A percentile compares a stretch with the other conserved stretches of the same genome.
Conservation (phyloP, 345 rosid species). For the Eutrema heterophyllum region DNA sequence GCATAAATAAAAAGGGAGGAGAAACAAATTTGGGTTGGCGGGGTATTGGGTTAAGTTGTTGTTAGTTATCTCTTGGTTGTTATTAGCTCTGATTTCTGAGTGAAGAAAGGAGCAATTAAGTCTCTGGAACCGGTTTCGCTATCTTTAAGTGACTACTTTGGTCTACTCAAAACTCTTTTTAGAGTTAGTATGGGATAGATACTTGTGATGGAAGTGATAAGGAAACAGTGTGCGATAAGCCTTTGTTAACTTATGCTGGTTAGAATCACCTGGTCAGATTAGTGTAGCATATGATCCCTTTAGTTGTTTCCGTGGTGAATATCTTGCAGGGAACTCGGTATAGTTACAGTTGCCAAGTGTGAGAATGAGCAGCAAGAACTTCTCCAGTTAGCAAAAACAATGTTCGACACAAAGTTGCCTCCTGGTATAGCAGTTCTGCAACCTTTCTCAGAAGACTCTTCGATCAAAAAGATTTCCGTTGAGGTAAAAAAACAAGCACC, state of each 20-base stretch:
- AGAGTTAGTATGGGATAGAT: background rate
- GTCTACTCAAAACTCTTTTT: background rate
- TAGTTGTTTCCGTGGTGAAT: conserved; percentile 6
- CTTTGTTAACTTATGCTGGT: background rate
- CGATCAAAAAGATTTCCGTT: conserved; percentile 69
- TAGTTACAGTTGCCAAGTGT: conserved; percentile 53
- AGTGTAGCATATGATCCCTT: background rate
- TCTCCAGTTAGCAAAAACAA: conserved; percentile 67
- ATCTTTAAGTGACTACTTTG: too few relatives aligned
- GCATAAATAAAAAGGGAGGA: too few relatives aligned
- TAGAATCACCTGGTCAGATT: conserved; percentile 9
- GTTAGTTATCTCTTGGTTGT: too few relatives aligned
- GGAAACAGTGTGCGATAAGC: background rate
- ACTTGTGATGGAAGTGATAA: background rate
- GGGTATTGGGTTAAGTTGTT: too few relatives aligned
- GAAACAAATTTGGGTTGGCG: too few relatives aligned
- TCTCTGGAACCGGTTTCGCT: too few relatives aligned
- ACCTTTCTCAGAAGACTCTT: conserved; percentile 87
- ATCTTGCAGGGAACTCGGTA: conserved; percentile 73
- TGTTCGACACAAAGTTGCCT: conserved; percentile 89
- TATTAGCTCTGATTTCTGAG: too few relatives aligned
- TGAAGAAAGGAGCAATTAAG: too few relatives aligned
- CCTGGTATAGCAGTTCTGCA: conserved; percentile 72
- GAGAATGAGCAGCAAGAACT: conserved; percentile 65
- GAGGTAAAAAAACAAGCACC: conserved; percentile 40